Percentiles rank a stretch among this genome's conserved stretches.
These are phyloP conservation scores for Dothistroma septosporum DNA, from an alignment of 2,329 filamentous ascomycete genomes.

Conservation along the genomic window DNA sequence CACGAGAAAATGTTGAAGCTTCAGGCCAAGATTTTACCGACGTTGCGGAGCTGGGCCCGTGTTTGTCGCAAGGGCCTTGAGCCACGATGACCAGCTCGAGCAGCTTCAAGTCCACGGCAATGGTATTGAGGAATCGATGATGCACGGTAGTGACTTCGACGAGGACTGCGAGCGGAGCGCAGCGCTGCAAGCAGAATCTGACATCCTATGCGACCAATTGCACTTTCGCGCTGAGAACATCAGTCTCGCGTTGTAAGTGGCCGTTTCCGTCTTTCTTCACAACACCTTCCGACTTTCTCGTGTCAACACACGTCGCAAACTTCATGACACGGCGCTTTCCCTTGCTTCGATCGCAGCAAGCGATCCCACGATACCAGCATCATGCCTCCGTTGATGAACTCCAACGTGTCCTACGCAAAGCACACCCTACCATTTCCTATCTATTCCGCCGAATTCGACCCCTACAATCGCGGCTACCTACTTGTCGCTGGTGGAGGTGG, in stretches of 20 bases:
- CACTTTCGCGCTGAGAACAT: background rate
- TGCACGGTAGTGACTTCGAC: background rate
- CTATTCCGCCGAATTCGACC: conserved; percentile 84
- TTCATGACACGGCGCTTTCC: background rate
- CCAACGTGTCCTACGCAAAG: conserved; percentile 50
- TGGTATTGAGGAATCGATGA: background rate
- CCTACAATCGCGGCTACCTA: conserved; percentile 68
- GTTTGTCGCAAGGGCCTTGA: background rate
- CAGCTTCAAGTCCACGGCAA: background rate
- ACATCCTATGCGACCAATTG: background rate
- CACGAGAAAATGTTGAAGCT: background rate
- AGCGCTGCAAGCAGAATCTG: background rate
- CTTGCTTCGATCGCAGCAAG: background rate
- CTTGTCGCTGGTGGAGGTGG: conserved; percentile 86
- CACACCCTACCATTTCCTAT: conserved; percentile 75
- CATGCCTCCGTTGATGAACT: conserved; percentile 19
- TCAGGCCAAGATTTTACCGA: background rate
- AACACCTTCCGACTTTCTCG: background rate
- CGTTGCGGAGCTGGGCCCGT: background rate
- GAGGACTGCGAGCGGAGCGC: background rate
- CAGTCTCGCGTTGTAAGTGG: background rate
- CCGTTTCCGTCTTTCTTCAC: background rate
- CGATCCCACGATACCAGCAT: background rate
- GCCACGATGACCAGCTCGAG: background rate
- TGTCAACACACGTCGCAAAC: too few relatives aligned